Conservation (phyloP, 2,329 filamentous ascomycete genomes). For the Botrytis porri region DNA sequence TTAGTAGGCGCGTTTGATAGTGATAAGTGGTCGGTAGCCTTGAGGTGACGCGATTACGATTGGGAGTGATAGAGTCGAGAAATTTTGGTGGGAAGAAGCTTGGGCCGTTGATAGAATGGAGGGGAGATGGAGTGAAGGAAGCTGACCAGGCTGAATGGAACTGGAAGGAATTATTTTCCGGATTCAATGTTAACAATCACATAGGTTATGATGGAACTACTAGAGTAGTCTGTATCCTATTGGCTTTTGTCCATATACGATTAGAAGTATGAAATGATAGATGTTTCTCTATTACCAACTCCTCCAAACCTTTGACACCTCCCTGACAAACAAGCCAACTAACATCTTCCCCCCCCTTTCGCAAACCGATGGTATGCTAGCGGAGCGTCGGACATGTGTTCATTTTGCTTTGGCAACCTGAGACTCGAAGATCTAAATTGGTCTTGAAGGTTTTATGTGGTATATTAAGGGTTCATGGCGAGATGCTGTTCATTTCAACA, state of each 20-base stretch:
- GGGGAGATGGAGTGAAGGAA: not conserved
- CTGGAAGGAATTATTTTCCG: not conserved
- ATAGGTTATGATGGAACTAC: no score
- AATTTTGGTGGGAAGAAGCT: slow-evolving; percentile 2
- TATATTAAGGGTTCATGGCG: not conserved
- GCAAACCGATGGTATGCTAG: not conserved
- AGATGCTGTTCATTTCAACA: not conserved
- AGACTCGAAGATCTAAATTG: not conserved
- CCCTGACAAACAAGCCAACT: not conserved
- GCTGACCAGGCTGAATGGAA: not conserved
- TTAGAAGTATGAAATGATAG: not conserved
- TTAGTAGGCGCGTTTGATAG: slow-evolving; percentile 2
- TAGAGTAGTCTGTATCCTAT: not conserved
- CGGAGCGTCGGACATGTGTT: not conserved
- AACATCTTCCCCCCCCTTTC: not conserved
- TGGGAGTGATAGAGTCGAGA: not conserved
- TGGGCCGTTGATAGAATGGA: not conserved
- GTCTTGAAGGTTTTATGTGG: not conserved
- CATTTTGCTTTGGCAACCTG: not conserved
- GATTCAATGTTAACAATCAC: not conserved
- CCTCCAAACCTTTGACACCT: not conserved
- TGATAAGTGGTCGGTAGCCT: slow-evolving; percentile 1
- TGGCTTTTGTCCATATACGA: not conserved
- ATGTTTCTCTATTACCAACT: not conserved
- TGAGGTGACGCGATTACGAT: slow-evolving; percentile 7